Base-by-base conservation (phyloP, 495 filamentous ascomycete genomes). In the Penicillium mononematosum region DNA sequence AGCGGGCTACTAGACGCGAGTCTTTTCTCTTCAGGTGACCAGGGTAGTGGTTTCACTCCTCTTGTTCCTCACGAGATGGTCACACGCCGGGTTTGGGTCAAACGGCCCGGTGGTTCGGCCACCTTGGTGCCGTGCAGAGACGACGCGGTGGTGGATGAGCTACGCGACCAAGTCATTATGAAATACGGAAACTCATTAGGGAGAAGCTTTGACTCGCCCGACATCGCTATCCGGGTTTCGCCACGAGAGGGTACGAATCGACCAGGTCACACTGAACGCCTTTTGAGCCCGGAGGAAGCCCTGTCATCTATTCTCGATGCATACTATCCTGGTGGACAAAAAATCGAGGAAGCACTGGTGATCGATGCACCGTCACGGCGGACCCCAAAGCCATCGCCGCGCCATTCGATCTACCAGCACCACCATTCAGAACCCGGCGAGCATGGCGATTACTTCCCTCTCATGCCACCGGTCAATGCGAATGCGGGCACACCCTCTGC, bases 121-220 rank as follows among this genome's bases (percentile, higher is more conserved):
- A 98, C 94, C 24, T 75, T 92, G 60, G 88, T 98, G 39, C 85
- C 88, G 45, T 88, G 95, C 60, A 79, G 83, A 56, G 88, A 93
- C 64, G 91, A 96, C 65, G 90, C 95, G 63, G 70, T 98, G 71
- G 94, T 98, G 19, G 94, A 98, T 66, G 95, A 97, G 75, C 86
- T 96, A 50, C 85, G 92, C 54, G 95, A 97, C 62, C 83, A 92
- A 81, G 92, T 98, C 25, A 76, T 98, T 61, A 84, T 83, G 60
- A 98, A 96, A 75, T 98, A 97, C 69, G 85, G 83, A 49, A 98
- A 98, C 72, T 93, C 92, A 9, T 75, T 98, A 29, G 95, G 93
- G 8, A 85, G 84, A 63, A 88, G 78, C 24, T 97, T 91, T 63
- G 94, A 98, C 75, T 78, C 94, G 16, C 95, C 94, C 20, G 94